Evolutionary conservation across 768 basidiomycete species (phyloP).

Genomic region (Kondoa malvinella): DNA sequence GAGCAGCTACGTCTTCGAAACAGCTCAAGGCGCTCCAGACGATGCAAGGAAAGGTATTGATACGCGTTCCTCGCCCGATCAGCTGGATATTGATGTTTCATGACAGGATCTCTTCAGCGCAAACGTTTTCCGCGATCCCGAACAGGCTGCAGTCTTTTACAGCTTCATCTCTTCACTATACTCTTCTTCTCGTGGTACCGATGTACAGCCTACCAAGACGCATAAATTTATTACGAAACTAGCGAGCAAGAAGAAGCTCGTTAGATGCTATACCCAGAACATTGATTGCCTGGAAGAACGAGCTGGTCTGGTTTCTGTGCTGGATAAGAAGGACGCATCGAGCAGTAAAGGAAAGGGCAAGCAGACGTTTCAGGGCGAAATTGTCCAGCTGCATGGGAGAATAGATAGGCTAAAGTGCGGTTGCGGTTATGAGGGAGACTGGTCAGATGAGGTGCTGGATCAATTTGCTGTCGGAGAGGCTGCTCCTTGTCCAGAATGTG

Average conservation of each 20-base stretch:
- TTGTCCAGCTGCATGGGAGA: constrained; percentile 87
- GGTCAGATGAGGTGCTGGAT: constrained; percentile 37
- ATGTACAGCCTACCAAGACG: constrained; percentile 63
- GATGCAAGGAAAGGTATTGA: constrained; percentile 1
- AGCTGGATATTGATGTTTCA: neutral
- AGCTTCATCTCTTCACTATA: constrained; percentile 75
- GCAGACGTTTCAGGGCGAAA: constrained; percentile 51
- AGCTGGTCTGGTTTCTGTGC: constrained; percentile 42
- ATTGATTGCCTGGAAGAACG: constrained; percentile 84
- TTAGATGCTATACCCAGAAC: constrained; percentile 92
- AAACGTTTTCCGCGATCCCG: constrained; percentile 67
- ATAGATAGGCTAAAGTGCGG: constrained; percentile 78
- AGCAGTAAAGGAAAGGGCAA: constrained; percentile 34
- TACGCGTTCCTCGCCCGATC: neutral
- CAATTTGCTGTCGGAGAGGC: neutral
- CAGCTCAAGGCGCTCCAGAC: neutral
- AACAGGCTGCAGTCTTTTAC: constrained; percentile 76
- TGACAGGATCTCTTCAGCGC: constrained; percentile 70
- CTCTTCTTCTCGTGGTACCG: constrained; percentile 33
- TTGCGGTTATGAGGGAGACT: constrained; percentile 65
- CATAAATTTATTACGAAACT: constrained; percentile 75
- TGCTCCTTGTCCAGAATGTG: neutral
- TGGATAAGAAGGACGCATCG: constrained; percentile 32
- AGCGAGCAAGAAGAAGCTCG: constrained; percentile 61
- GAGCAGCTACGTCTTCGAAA: neutral